These are phyloP conservation scores for Multifurca ochricompacta DNA, from an alignment of 768 basidiomycete genomes.

Conservation along the genomic window DNA sequence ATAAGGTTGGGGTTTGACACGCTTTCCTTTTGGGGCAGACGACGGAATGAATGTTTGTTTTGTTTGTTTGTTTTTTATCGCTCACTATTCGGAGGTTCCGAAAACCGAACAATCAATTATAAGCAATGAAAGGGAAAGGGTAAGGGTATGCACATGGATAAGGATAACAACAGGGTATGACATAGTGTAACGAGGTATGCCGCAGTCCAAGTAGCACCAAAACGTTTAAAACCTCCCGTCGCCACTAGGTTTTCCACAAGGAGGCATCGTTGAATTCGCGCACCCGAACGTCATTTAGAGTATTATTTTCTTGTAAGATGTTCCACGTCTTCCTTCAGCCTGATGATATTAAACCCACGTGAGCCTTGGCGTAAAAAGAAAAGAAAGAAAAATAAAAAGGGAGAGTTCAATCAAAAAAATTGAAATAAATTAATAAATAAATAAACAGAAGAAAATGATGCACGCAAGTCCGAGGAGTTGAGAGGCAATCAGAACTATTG, in stretches of 20 bases:
- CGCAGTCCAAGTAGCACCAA: slow-evolving; percentile 9
- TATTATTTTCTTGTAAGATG: slow-evolving; percentile 34
- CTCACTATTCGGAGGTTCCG: slow-evolving; percentile 5
- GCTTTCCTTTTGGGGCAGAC: background rate
- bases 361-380: slow-evolving; percentile 4
- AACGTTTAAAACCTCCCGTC: slow-evolving; percentile 8
- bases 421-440: background rate
- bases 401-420: background rate
- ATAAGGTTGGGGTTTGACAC: background rate
- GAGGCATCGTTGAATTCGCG: slow-evolving; percentile 1
- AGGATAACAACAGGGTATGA: slow-evolving; percentile 21
- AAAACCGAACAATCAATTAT: background rate
- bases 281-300: slow-evolving; percentile 7
- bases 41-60: too few species aligned
- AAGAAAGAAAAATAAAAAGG: background rate
- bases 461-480: too few species aligned
- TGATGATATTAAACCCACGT: slow-evolving; percentile 26
- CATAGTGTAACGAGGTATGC: slow-evolving; percentile 14
- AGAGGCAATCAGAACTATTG: background rate
- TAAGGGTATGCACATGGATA: slow-evolving; percentile 16
- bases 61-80: slow-evolving; percentile 2
- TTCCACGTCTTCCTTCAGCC: slow-evolving; percentile 64
- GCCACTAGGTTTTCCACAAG: slow-evolving; percentile 8
- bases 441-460: slow-evolving; percentile 23
- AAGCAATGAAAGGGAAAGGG: background rate